Evolutionary conservation across 108 stramenopile genomes (phyloP).

Genomic region (Parietichytrium sp.): DNA sequence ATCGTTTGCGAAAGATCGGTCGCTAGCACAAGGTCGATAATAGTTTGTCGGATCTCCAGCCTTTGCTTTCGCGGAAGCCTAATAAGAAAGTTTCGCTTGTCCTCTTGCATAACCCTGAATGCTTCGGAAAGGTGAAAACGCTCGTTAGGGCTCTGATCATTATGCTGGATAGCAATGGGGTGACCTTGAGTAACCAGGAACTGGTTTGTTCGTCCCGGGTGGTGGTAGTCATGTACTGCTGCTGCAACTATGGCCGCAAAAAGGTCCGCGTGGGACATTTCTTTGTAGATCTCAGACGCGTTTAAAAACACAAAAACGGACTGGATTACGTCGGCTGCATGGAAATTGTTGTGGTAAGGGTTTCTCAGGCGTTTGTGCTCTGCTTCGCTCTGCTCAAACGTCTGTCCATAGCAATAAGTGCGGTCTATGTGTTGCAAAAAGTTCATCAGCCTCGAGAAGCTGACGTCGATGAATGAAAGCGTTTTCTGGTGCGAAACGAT

Average conservation of each 20-base stretch:
- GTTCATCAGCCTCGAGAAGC: constrained; percentile 29
- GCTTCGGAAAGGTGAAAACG: constrained; percentile 60
- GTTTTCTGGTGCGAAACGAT: neutral
- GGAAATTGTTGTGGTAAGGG: constrained; percentile 57
- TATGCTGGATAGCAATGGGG: constrained; percentile 53
- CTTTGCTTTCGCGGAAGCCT: neutral
- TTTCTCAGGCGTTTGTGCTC: neutral
- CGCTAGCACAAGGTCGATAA: constrained; percentile 57
- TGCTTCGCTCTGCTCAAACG: neutral
- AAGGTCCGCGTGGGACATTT: constrained; percentile 43
- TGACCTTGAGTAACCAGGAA: constrained; percentile 55
- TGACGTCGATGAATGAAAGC: neutral
- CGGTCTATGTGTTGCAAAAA: neutral
- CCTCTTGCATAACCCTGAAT: constrained; percentile 48
- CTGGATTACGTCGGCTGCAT: constrained; percentile 60
- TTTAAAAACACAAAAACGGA: constrained; percentile 38
- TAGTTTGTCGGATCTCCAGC: constrained; percentile 41
- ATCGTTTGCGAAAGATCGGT: constrained; percentile 58
- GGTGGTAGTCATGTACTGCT: constrained; percentile 60
- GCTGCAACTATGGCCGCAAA: constrained; percentile 55
- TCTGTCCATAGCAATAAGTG: constrained; percentile 19
- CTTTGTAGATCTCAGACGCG: constrained; percentile 29
- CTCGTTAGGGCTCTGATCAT: constrained; percentile 59
- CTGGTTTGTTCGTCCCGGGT: constrained; percentile 59
- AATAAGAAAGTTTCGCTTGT: constrained; percentile 48